Percentiles rank a stretch among this genome's conserved stretches.
Conservation (phyloP, 371 early-diverging fungal genomes). For the Syncephalis plumigaleata region DNA sequence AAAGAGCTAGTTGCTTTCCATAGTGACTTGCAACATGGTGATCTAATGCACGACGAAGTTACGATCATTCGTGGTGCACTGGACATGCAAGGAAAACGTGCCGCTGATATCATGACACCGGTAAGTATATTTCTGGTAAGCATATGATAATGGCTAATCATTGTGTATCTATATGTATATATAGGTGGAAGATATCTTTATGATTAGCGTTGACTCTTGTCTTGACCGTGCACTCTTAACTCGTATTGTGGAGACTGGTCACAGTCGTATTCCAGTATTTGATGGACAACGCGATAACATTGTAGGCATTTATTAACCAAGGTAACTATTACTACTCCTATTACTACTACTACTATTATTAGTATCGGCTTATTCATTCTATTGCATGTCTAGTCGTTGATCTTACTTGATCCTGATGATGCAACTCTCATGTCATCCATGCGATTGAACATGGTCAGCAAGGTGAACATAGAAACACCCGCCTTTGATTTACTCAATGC, state of each 20-base stretch:
- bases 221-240: constrained; percentile 46
- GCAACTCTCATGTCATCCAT: constrained; percentile 46
- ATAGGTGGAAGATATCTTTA: constrained; percentile 31
- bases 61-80: constrained; percentile 81
- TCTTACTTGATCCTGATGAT: constrained; percentile 72
- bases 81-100: constrained; percentile 74
- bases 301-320: constrained; percentile 81
- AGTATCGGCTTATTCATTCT: not conserved
- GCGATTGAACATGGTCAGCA: constrained; percentile 50
- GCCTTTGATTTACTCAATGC: constrained; percentile 81
- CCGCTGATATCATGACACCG: constrained; percentile 71
- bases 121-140: no score
- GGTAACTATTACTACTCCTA: constrained; percentile 1
- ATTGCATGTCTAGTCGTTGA: constrained; percentile 24
- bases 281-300: constrained; percentile 41
- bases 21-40: constrained; percentile 45
- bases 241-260: constrained; percentile 65
- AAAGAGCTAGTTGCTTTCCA: constrained; percentile 85
- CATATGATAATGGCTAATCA: not conserved
- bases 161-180: not conserved
- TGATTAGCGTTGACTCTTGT: constrained; percentile 44
- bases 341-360: not conserved
- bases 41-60: constrained; percentile 78
- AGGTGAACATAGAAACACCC: constrained; percentile 49
- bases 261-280: constrained; percentile 83